phyloP scores from a whole-genome alignment of 208 protist species.

The Strigomonas galati region DNA sequence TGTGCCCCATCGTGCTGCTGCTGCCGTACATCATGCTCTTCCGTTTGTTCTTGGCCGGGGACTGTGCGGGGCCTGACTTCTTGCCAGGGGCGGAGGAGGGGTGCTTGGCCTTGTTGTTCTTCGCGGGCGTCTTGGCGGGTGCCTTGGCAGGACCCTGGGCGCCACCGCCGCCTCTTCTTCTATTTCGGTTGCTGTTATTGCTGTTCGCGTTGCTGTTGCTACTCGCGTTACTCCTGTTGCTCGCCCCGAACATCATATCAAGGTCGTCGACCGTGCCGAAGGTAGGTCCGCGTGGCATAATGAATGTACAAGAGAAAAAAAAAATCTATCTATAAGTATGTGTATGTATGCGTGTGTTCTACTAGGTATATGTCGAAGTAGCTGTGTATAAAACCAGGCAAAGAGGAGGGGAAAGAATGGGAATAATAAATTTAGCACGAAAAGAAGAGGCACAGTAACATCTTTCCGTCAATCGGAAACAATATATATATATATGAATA shows the following conservation, averaged over 20 bases:
- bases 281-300: too few species aligned
- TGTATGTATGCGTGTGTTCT: too few species aligned
- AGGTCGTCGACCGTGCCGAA: too few species aligned
- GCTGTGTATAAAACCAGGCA: background rate
- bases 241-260: too few species aligned
- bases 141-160: background rate
- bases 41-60: too few species aligned
- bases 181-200: background rate
- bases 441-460: slow-evolving; percentile 13
- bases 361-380: background rate
- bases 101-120: too few species aligned
- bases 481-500: background rate
- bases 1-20: background rate
- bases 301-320: background rate
- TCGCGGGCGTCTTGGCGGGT: background rate
- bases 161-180: background rate
- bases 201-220: too few species aligned
- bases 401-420: background rate
- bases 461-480: too few species aligned
- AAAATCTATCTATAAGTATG: too few species aligned
- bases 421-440: background rate
- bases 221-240: too few species aligned
- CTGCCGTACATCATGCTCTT: background rate
- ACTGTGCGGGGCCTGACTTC: too few species aligned
- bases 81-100: too few species aligned